phyloP scores from a whole-genome alignment of 73 alveolate genomes.

The Tetrahymena malaccensis region DNA sequence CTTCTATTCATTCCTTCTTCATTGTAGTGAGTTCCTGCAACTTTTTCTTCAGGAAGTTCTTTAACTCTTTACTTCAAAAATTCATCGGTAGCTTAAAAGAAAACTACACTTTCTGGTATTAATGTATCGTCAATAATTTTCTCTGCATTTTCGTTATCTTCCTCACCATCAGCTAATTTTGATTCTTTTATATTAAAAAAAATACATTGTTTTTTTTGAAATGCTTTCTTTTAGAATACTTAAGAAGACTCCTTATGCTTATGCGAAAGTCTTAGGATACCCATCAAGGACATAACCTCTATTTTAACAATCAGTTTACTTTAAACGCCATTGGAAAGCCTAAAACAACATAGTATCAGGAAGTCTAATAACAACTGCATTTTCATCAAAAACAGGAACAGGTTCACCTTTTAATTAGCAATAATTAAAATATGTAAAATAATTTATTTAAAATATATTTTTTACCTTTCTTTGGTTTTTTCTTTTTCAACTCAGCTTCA shows the following conservation, averaged over 20 bases:
- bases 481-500: conserved; percentile 21
- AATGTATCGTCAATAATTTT: neutral
- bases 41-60: neutral
- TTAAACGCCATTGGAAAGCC: conserved; percentile 28
- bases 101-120: conserved; percentile 20
- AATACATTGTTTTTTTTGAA: neutral
- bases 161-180: neutral
- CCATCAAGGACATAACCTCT: conserved; percentile 50
- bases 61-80: conserved; percentile 23
- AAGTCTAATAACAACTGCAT: conserved; percentile 18
- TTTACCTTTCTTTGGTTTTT: conserved; percentile 19
- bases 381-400: conserved; percentile 34
- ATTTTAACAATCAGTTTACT: conserved; percentile 28
- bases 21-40: neutral
- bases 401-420: neutral
- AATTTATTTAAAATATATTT: no score
- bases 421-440: no score
- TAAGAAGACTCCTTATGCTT: conserved; percentile 35
- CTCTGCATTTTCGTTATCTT: conserved; percentile 23
- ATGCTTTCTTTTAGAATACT: conserved; percentile 21
- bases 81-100: conserved; percentile 11
- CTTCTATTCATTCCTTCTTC: conserved; percentile 17
- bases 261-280: conserved; percentile 39
- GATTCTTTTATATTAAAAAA: neutral
- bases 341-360: conserved; percentile 16